A percentile compares a stretch with the other conserved stretches of the same genome.
These are phyloP conservation scores for Trichocladium antarcticum DNA, from an alignment of 495 filamentous ascomycete genomes.

Conservation along the genomic window DNA sequence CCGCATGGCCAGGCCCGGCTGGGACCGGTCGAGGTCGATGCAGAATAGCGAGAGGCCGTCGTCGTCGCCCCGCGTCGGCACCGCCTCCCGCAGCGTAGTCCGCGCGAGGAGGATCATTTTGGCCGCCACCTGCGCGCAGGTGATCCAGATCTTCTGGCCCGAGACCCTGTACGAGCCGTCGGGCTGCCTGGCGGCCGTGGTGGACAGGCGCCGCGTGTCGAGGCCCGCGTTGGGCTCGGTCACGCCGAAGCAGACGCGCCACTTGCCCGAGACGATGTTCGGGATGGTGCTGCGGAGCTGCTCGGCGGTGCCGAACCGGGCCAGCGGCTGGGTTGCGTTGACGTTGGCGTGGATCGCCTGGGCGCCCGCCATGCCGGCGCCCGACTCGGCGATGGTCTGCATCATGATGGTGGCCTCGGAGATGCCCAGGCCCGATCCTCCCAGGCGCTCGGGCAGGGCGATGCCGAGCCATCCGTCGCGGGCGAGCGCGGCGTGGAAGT, in stretches of 20 bases:
- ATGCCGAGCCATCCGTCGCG: slow-evolving; percentile 77
- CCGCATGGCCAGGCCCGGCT: slow-evolving; percentile 50
- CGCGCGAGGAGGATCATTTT: slow-evolving; percentile 72
- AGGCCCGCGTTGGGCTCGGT: slow-evolving; percentile 61
- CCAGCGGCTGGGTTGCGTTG: slow-evolving; percentile 66
- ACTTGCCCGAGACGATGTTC: slow-evolving; percentile 56
- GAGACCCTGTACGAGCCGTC: slow-evolving; percentile 49
- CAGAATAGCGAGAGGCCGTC: slow-evolving; percentile 68
- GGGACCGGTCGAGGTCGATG: slow-evolving; percentile 53
- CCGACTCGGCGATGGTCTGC: slow-evolving; percentile 67
- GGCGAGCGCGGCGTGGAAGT: slow-evolving; percentile 65
- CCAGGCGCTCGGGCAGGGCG: slow-evolving; percentile 58
- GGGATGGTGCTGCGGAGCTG: slow-evolving; percentile 53
- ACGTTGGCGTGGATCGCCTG: slow-evolving; percentile 65
- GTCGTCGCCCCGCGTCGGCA: slow-evolving; percentile 54
- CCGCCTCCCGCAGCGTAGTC: slow-evolving; percentile 55
- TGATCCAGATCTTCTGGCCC: slow-evolving; percentile 79
- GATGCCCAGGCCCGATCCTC: slow-evolving; percentile 65
- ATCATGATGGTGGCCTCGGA: slow-evolving; percentile 79
- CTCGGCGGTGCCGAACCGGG: slow-evolving; percentile 52
- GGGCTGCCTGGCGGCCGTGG: slow-evolving; percentile 41
- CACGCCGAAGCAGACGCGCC: slow-evolving; percentile 57
- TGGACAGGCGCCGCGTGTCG: slow-evolving; percentile 59
- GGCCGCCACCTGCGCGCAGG: slow-evolving; percentile 61
- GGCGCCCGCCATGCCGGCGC: slow-evolving; percentile 67